Conservation (phyloP, 2,329 filamentous ascomycete genomes). For the Westerdykella sp. region DNA sequence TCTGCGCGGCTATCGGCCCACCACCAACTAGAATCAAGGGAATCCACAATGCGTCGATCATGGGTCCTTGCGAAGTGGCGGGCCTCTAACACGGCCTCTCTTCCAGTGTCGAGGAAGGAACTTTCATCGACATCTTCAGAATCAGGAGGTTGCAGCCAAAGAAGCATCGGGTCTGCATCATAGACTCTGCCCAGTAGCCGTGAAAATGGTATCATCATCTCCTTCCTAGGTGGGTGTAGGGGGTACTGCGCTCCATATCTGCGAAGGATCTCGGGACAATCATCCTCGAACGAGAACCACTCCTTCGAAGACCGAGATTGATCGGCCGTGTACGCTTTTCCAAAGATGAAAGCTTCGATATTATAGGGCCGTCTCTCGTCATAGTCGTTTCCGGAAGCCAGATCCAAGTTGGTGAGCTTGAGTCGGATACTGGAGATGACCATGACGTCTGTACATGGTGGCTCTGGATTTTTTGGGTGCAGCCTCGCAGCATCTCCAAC, state of each 20-base stretch:
- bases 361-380: constrained; percentile 44
- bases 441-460: constrained; percentile 46
- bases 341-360: constrained; percentile 44
- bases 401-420: constrained; percentile 44
- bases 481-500: constrained; percentile 52
- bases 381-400: constrained; percentile 41
- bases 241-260: constrained; percentile 33
- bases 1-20: constrained; percentile 53
- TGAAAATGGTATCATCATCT: constrained; percentile 45
- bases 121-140: background rate
- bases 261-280: constrained; percentile 19
- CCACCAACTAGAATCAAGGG: constrained; percentile 45
- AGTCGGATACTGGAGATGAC: constrained; percentile 50
- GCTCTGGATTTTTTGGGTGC: constrained; percentile 16
- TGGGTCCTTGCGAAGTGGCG: constrained; percentile 42
- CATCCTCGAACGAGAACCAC: constrained; percentile 11
- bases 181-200: constrained; percentile 51
- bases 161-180: constrained; percentile 45
- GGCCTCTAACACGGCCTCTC: constrained; percentile 42
- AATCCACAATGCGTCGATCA: constrained; percentile 44
- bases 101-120: constrained; percentile 40
- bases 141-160: constrained; percentile 24
- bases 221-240: constrained; percentile 38
- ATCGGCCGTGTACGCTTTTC: constrained; percentile 44
- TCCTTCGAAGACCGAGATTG: constrained; percentile 25